These are phyloP conservation scores for Xylaria nigripes DNA, from an alignment of 495 filamentous ascomycete genomes.

Conservation along the genomic window DNA sequence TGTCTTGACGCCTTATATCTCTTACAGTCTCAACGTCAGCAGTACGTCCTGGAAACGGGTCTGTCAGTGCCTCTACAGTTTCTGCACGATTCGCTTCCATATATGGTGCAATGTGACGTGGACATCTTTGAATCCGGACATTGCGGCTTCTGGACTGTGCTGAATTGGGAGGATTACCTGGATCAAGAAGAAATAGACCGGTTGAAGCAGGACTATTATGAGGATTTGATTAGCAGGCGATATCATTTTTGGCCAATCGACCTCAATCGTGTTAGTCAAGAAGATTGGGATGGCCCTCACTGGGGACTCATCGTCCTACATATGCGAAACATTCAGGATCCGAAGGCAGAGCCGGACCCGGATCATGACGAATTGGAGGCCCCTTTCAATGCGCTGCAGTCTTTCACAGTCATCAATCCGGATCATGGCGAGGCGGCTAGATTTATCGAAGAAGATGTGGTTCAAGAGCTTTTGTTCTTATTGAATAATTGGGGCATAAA, in stretches of 20 bases:
- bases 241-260: constrained; percentile 7
- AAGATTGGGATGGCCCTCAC: background rate
- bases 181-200: background rate
- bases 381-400: background rate
- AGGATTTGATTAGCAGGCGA: background rate
- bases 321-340: background rate
- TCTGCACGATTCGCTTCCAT: constrained; percentile 1
- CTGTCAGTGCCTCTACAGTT: constrained; percentile 3
- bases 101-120: constrained; percentile 1
- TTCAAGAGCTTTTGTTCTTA: background rate
- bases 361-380: background rate
- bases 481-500: background rate
- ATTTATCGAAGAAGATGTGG: background rate
- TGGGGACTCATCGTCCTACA: constrained; percentile 7
- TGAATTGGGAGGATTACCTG: background rate
- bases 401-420: background rate
- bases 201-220: background rate
- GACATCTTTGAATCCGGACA: background rate
- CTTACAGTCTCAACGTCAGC: background rate
- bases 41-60: background rate
- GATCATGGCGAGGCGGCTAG: background rate
- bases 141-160: background rate
- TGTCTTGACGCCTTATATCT: background rate
- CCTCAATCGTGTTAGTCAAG: background rate
- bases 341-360: background rate